Conservation (phyloP, 1,284 basidiomycete species). For the Exobasidium rhododendri region DNA sequence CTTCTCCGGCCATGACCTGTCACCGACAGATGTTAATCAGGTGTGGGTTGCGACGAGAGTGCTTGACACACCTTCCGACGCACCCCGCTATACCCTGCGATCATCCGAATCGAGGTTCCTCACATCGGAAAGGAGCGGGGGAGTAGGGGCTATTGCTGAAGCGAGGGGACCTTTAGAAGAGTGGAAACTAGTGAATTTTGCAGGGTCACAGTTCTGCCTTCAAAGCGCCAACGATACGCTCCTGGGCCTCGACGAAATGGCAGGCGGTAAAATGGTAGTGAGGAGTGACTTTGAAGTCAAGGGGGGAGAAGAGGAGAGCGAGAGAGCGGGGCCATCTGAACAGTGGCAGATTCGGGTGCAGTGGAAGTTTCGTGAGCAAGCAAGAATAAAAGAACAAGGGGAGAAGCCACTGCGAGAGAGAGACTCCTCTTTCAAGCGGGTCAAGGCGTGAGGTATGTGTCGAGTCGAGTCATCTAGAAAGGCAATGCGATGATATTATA, state of each 20-base stretch:
- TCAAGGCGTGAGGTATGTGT: neutral
- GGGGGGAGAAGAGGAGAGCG: neutral
- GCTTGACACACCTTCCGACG: conserved; percentile 14
- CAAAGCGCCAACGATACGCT: conserved; percentile 3
- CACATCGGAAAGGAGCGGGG: conserved; percentile 12
- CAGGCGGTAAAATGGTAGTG: conserved; percentile 18
- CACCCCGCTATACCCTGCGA: conserved; percentile 13
- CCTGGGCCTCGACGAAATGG: conserved; percentile 14
- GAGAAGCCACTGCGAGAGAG: neutral
- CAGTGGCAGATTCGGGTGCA: conserved; percentile 12
- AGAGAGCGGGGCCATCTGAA: neutral
- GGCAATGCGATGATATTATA: too few species aligned
- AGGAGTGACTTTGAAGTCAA: conserved; percentile 7
- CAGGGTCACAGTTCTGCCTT: neutral
- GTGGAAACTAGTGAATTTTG: conserved; percentile 4
- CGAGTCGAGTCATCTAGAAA: too few species aligned
- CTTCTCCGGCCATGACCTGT: neutral
- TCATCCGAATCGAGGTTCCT: conserved; percentile 15
- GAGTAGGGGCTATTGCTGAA: conserved; percentile 11
- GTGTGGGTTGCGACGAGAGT: conserved; percentile 17
- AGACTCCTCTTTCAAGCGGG: neutral
- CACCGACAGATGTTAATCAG: conserved; percentile 15
- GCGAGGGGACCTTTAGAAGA: conserved; percentile 20
- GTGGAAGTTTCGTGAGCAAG: conserved; percentile 18
- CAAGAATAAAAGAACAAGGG: neutral